Percentiles rank a stretch among this genome's conserved stretches.
Conservation (phyloP, 805 yeast genomes). For the Nakazawaea ernobii region DNA sequence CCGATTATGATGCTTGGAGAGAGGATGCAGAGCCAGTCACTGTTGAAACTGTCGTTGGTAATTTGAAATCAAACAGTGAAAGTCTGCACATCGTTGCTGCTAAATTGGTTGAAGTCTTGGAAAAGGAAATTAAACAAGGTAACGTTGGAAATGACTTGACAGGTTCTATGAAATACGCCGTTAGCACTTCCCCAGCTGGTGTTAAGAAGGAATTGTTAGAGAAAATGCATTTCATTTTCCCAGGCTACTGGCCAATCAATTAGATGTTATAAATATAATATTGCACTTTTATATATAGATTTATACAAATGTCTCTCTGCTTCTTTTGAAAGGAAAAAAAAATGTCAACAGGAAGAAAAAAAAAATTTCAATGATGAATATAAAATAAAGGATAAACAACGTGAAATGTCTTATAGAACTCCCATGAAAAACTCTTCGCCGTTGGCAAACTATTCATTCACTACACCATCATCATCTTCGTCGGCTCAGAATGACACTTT, state of each 20-base stretch:
- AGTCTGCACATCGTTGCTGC: conserved; percentile 81
- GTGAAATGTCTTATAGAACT: conserved; percentile 1
- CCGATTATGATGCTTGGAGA: conserved; percentile 99
- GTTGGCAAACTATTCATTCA: conserved; percentile 10
- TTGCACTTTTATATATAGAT: too few relatives aligned
- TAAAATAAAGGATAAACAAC: background rate
- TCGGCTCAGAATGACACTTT: conserved; percentile 1
- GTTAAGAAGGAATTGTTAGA: conserved; percentile 67
- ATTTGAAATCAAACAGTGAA: conserved; percentile 77
- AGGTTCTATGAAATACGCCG: conserved; percentile 76
- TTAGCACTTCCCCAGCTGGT: conserved; percentile 71
- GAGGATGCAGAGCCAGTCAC: conserved; percentile 94
- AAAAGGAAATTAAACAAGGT: conserved; percentile 52
- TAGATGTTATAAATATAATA: conserved; percentile 7
- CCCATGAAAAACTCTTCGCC: conserved; percentile 10
- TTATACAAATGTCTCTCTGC: too few relatives aligned
- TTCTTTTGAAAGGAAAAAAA: background rate
- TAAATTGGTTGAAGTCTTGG: conserved; percentile 60
- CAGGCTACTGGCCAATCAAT: conserved; percentile 74
- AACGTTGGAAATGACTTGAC: conserved; percentile 63
- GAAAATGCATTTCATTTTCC: conserved; percentile 83
- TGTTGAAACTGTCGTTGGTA: conserved; percentile 93
- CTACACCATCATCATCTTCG: conserved; percentile 3
- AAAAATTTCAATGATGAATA: background rate
- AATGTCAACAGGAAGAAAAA: background rate